Base-by-base conservation (phyloP, 225 moss, liverwort and hornwort species). In the Physcomitrellopsis africana region DNA sequence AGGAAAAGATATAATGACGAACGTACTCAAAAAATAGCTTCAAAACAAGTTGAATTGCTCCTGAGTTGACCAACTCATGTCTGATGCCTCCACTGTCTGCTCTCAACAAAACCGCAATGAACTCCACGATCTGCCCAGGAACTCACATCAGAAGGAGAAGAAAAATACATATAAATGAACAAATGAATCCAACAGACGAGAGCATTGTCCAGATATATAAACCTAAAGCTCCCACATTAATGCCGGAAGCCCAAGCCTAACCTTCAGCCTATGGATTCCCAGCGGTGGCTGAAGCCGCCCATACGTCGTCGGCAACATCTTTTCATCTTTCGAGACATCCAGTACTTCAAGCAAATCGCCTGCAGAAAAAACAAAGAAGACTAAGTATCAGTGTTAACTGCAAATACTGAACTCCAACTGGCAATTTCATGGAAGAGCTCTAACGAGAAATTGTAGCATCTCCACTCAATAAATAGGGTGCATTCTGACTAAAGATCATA, bases 211-310 rank as follows among this genome's bases (percentile, higher is more conserved):
- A 56, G 22, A 26, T 37, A 22, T 46, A 16, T 18, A 0, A 19
- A 13, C 68, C 44, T 51, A 58, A 11, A 72, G 23, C 5, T 66
- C 22, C 43, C 69, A 65, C 65, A 69, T 24, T 43, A 20, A 70
- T 8, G 14, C 66, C n/a, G 60, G 22, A 52, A 42, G 0, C 32
- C 60, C 57, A 60, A 17, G 37, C 64, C 76, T 16, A 74, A 99
- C 97, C 95, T 99, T 99, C 69, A 95, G 83, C 64, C 97, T 88
- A 80, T 90, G 92, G 70, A 95, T 90, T 64, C 97, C 97, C 83
- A 99, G 74, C 69, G 97, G 97, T 14, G 97, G 97, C 70, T 83
- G 93, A 76, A 99, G 86, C 54, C 88, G 87, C 37, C 97, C 97
- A 73, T 99, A 99, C 17, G 97, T 95, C 8, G 95, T 99, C 11